Evolutionary conservation across 2,329 filamentous ascomycete species (phyloP).

Genomic region (Colletotrichum australisinense): DNA sequence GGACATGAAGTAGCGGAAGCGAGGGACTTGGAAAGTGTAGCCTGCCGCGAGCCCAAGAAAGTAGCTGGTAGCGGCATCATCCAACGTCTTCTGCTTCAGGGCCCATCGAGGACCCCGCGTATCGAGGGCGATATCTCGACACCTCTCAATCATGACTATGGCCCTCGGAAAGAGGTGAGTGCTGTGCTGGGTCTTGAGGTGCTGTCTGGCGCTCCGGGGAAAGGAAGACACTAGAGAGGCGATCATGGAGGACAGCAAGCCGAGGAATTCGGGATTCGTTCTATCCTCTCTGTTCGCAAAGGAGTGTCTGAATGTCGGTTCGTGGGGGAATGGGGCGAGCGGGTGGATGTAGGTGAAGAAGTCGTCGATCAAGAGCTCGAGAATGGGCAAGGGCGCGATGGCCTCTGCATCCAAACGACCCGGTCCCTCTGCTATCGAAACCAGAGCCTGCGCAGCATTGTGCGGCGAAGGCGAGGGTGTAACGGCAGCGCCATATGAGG

Average conservation of each 20-base stretch:
- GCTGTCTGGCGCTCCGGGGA: constrained; percentile 75
- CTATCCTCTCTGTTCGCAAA: constrained; percentile 76
- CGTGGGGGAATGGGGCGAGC: constrained; percentile 81
- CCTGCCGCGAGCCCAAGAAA: constrained; percentile 75
- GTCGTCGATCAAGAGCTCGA: constrained; percentile 80
- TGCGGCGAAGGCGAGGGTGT: constrained; percentile 54
- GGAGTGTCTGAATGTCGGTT: constrained; percentile 78
- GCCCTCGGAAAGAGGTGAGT: constrained; percentile 76
- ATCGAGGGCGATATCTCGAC: constrained; percentile 75
- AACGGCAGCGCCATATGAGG: constrained; percentile 31
- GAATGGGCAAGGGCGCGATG: constrained; percentile 76
- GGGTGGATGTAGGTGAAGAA: constrained; percentile 88
- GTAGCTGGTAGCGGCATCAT: constrained; percentile 78
- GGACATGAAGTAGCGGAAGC: constrained; percentile 77
- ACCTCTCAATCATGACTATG: constrained; percentile 76
- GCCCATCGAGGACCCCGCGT: constrained; percentile 70
- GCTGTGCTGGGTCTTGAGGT: constrained; percentile 75
- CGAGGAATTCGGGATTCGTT: constrained; percentile 74
- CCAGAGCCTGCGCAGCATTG: constrained; percentile 59
- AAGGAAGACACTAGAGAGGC: constrained; percentile 80
- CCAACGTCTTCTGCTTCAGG: constrained; percentile 59
- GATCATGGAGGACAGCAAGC: constrained; percentile 80
- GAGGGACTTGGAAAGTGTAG: constrained; percentile 75
- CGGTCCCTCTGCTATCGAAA: constrained; percentile 55
- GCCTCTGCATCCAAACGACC: constrained; percentile 70